Evolutionary conservation across 148 eudicot genomes (phyloP).

Genomic region (Camellia japonica): DNA sequence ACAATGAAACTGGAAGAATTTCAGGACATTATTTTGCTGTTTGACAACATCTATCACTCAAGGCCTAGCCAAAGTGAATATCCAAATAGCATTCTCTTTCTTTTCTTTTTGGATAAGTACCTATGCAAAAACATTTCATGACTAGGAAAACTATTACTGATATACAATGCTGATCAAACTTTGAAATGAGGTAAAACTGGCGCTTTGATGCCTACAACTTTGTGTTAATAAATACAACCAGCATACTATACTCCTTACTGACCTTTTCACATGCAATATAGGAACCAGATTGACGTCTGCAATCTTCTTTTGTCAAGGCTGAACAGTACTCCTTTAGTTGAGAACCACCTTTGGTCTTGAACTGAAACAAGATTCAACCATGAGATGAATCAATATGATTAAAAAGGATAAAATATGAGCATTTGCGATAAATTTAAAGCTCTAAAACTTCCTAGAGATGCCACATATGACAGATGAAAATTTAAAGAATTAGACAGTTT

Average conservation of each 20-base stretch:
- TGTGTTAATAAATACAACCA: not conserved
- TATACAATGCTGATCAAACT: not conserved
- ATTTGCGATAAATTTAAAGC: not conserved
- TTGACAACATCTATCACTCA: not conserved
- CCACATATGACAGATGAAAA: not conserved
- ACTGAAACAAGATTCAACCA: slow-evolving; percentile 43
- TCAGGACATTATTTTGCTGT: not conserved
- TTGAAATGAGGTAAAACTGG: not conserved
- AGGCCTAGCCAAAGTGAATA: not conserved
- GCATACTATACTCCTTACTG: slow-evolving; percentile 6
- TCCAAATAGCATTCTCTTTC: not conserved
- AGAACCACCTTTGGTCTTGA: slow-evolving; percentile 91
- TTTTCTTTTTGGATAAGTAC: too few species aligned
- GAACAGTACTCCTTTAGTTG: slow-evolving; percentile 90
- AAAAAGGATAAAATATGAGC: not conserved
- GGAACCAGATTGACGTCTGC: slow-evolving; percentile 75
- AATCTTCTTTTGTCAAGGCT: slow-evolving; percentile 93
- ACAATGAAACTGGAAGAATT: not conserved
- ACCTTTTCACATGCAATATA: slow-evolving; percentile 90
- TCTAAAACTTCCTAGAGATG: not conserved
- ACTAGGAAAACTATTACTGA: not conserved
- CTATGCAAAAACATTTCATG: too few species aligned
- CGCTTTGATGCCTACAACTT: not conserved
- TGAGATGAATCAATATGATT: not conserved
- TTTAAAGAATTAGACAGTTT: not conserved